Percentiles rank a stretch among this genome's conserved stretches.
Evolutionary conservation across 1,284 basidiomycete genomes (phyloP).

Genomic region (Leccinum angustisporum): DNA sequence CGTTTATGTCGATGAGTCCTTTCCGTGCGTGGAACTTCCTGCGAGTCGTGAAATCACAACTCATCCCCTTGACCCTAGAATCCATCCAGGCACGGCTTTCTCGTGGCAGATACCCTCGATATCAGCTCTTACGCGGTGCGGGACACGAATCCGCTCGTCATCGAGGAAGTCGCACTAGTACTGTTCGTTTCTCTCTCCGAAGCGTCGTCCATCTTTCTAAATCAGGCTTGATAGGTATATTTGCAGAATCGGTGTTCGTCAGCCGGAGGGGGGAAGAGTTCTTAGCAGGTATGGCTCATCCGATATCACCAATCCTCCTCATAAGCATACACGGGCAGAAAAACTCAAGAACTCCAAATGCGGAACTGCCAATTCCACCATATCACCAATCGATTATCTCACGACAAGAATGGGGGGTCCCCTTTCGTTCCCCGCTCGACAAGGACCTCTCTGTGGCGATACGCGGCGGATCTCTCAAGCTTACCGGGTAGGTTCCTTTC

Average conservation of each 20-base stretch:
- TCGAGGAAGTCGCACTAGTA: constrained; percentile 65
- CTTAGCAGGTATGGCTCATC: constrained; percentile 49
- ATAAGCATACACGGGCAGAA: constrained; percentile 39
- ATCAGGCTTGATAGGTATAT: constrained; percentile 50
- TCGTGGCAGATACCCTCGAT: constrained; percentile 76
- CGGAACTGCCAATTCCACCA: constrained; percentile 67
- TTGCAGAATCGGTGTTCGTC: constrained; percentile 80
- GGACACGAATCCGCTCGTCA: constrained; percentile 62
- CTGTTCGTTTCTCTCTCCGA: constrained; percentile 45
- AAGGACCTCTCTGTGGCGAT: constrained; percentile 70
- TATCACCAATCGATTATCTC: constrained; percentile 45
- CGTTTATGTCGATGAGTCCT: constrained; percentile 7
- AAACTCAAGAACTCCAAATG: constrained; percentile 71
- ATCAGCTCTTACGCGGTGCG: constrained; percentile 75
- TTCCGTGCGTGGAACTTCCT: no score
- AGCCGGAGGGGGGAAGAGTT: constrained; percentile 68
- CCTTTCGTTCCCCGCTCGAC: constrained; percentile 76
- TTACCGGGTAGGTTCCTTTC: constrained; percentile 53
- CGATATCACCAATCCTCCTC: background rate
- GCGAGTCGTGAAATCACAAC: no score
- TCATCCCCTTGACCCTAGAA: constrained; percentile 41
- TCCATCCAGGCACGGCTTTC: constrained; percentile 68
- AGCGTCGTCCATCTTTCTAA: constrained; percentile 1
- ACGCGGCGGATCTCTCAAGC: constrained; percentile 64
- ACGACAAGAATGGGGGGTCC: constrained; percentile 49